Evolutionary conservation across 2,329 filamentous ascomycete genomes (phyloP), one percentile per base, ranked within the genome.

Genomic region (Fulvia fulva): DNA sequence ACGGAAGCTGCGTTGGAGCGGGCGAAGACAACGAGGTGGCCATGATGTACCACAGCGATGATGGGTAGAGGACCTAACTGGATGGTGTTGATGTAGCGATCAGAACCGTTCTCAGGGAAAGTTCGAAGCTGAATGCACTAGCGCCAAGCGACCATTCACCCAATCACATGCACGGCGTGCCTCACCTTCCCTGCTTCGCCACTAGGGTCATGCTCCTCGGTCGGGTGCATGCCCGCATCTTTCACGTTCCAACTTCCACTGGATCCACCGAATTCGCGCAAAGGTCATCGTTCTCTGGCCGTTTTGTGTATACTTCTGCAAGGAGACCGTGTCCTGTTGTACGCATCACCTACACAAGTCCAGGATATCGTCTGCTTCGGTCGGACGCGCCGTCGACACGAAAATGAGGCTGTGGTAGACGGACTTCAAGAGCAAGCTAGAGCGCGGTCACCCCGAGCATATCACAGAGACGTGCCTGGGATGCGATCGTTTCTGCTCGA

Each of bases 1-100:
- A 88, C 81, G 0, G 77, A 74, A 68, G 44, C 30, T 32, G 60
- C 62, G 9, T 28, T 62, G 12, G 49, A 52, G 28, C 49, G 57
- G 26, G 56, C 57, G 26, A 62, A 53, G 46, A 34, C 23, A n/a
- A 16, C 23, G 54, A 8, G 14, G 5, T 41, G 28, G n/a, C 11
- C 28, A 19, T 53, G 50, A 53, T 51, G n/a, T 7, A 2, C 4
- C 6, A 12, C 8, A 32, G 28, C 12, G 3, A 5, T 32, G 3
- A 5, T 23, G 2, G 45, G 25, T 25, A n/a, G 41, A 6, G 46
- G 14, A 6, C 19, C 46, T 28, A 11, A 30, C 28, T 37, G 8
- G 14, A 37, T 37, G 32, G 8, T 16, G 32, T 37, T 37, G 32
- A 16, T 9, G 32, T 16, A 23, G 23, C 25, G 50, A 53, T 41